Evolutionary conservation across 352 stramenopile species (phyloP).

Genomic region (Globisporangium spiculum): DNA sequence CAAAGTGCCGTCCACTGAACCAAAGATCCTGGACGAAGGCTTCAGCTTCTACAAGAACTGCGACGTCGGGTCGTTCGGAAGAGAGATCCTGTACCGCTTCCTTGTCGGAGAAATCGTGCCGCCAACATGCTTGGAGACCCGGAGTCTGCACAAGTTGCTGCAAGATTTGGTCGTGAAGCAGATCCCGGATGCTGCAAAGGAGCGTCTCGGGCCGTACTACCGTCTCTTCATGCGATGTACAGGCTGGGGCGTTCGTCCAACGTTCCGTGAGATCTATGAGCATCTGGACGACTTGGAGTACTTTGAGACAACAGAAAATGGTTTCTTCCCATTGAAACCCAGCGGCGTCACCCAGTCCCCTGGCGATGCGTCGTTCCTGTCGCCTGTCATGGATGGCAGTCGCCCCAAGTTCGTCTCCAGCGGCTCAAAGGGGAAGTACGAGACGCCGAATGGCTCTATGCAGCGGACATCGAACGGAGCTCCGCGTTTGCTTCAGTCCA

Average conservation of each 20-base stretch:
- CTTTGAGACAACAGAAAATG: constrained; percentile 76
- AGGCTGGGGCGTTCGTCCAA: constrained; percentile 72
- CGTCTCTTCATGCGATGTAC: constrained; percentile 72
- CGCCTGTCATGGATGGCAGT: constrained; percentile 38
- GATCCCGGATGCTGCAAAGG: constrained; percentile 51
- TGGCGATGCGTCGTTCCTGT: constrained; percentile 46
- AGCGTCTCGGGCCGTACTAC: constrained; percentile 62
- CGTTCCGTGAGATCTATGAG: constrained; percentile 78
- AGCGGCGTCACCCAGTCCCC: constrained; percentile 12
- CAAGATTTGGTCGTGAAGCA: constrained; percentile 71
- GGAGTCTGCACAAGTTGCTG: constrained; percentile 70
- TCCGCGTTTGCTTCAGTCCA: constrained; percentile 41
- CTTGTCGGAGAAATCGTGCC: constrained; percentile 81
- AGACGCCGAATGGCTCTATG: constrained; percentile 39
- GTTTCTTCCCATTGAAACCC: constrained; percentile 75
- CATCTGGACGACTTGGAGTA: constrained; percentile 75
- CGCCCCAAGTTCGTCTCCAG: constrained; percentile 37
- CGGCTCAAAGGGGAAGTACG: constrained; percentile 53
- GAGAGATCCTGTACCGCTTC: constrained; percentile 77
- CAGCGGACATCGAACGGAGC: constrained; percentile 28
- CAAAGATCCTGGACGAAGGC: constrained; percentile 59
- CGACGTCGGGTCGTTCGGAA: constrained; percentile 72
- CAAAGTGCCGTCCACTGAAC: constrained; percentile 59
- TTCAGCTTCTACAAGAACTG: constrained; percentile 88
- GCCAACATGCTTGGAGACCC: constrained; percentile 63